A percentile compares a stretch with the other conserved stretches of the same genome.
Evolutionary conservation across 1,284 basidiomycete genomes (phyloP).

Genomic region (Salmacisia buchloeana): DNA sequence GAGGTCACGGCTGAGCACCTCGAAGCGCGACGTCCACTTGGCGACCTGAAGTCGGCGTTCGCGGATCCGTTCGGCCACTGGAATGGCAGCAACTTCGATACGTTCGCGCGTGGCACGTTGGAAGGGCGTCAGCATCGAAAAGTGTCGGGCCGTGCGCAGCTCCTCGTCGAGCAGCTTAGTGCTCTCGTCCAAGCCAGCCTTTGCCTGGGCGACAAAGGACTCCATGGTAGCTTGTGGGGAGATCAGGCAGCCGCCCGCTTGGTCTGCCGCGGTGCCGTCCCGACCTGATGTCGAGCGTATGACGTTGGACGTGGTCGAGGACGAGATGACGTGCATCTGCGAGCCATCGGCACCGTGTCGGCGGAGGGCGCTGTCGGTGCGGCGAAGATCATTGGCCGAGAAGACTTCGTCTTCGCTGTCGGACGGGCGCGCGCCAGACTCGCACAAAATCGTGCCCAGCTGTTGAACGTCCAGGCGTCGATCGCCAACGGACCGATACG

Average conservation of each 20-base stretch:
- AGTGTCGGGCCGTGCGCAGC: constrained; percentile 37
- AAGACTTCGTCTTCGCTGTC: background rate
- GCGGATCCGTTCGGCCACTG: constrained; percentile 27
- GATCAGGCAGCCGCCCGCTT: background rate
- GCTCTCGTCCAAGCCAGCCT: constrained; percentile 65
- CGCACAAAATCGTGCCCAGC: background rate
- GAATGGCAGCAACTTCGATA: constrained; percentile 37
- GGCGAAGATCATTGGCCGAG: background rate
- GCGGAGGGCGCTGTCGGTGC: background rate
- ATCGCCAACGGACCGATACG: constrained; percentile 82
- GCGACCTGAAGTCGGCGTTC: constrained; percentile 32
- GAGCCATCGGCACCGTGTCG: background rate
- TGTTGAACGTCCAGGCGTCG: constrained; percentile 55
- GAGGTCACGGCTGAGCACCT: constrained; percentile 30
- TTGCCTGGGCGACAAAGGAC: constrained; percentile 62
- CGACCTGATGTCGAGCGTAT: background rate
- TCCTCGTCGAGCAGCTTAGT: constrained; percentile 24
- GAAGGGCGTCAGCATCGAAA: constrained; percentile 42
- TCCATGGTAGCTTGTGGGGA: background rate
- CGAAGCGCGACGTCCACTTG: constrained; percentile 24
- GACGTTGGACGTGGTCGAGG: constrained; percentile 1
- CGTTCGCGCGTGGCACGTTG: constrained; percentile 38
- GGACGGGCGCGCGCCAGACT: background rate
- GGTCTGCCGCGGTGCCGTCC: background rate
- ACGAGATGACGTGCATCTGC: background rate